Percentiles rank a stretch among this genome's conserved stretches.
These are phyloP conservation scores for Russula earlei DNA, from an alignment of 768 basidiomycete species.

Conservation along the genomic window DNA sequence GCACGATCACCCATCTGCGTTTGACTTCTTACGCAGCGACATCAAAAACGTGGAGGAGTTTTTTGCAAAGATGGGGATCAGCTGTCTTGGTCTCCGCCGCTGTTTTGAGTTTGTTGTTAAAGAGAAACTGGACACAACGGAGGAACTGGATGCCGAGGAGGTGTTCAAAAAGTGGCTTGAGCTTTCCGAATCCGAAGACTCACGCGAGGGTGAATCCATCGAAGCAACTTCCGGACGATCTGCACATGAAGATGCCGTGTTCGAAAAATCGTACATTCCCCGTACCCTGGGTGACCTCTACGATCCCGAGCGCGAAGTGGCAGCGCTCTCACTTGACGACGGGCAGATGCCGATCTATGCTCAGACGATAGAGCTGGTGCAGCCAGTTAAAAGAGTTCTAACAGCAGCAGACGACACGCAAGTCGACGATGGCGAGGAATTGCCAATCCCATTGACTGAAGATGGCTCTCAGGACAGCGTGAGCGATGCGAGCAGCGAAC, in stretches of 20 bases:
- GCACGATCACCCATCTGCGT: constrained; percentile 93
- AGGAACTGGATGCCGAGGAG: constrained; percentile 16
- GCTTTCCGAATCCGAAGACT: constrained; percentile 24
- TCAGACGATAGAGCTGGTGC: constrained; percentile 73
- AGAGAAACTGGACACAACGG: constrained; percentile 32
- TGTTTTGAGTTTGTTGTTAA: constrained; percentile 86
- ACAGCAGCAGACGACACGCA: constrained; percentile 19
- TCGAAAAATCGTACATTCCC: constrained; percentile 88
- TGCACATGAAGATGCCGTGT: constrained; percentile 79
- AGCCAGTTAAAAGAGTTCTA: constrained; percentile 21
- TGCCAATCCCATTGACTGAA: constrained; percentile 19
- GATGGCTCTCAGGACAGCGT: constrained; percentile 24
- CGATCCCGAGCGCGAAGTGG: constrained; percentile 91
- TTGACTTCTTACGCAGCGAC: constrained; percentile 91
- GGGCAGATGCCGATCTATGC: constrained; percentile 76
- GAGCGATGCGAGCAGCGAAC: constrained; percentile 30
- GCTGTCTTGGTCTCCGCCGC: constrained; percentile 65
- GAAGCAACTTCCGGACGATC: constrained; percentile 18
- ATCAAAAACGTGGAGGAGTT: constrained; percentile 91
- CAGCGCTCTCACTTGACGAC: constrained; percentile 58
- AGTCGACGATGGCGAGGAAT: constrained; percentile 16
- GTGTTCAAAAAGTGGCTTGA: constrained; percentile 42
- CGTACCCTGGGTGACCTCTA: constrained; percentile 86
- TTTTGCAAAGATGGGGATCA: constrained; percentile 68
- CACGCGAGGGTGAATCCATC: constrained; percentile 15